A percentile compares a stretch with the other conserved stretches of the same genome.
These are phyloP conservation scores for Dysphania ambrosioides DNA, from an alignment of 148 eudicot genomes.

Conservation along the genomic window DNA sequence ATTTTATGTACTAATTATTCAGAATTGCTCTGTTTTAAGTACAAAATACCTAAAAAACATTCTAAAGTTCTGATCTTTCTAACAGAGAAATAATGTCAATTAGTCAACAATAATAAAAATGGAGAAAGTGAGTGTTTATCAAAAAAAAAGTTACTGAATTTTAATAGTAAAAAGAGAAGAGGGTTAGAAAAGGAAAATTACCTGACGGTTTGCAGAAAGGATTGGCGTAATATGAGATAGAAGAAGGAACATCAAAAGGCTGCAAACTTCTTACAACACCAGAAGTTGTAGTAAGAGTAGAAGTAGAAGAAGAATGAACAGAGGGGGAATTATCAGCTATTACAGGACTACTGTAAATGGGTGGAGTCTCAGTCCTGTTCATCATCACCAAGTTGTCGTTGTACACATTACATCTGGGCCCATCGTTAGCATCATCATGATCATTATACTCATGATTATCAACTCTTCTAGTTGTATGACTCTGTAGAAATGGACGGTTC, in stretches of 20 bases:
- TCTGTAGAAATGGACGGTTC: conserved; percentile 23
- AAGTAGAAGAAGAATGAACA: conserved; percentile 9
- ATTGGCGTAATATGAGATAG: conserved; percentile 16
- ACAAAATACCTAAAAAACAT: background rate
- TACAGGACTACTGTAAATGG: background rate
- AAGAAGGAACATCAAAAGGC: conserved; percentile 45
- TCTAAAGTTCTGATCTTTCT: conserved; percentile 10
- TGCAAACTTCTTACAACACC: conserved; percentile 27
- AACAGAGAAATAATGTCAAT: background rate
- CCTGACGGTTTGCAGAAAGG: conserved; percentile 49
- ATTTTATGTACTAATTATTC: background rate
- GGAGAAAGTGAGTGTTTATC: background rate
- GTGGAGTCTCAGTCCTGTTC: background rate
- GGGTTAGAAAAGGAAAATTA: conserved; percentile 7
- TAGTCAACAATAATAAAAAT: background rate
- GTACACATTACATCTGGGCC: conserved; percentile 32
- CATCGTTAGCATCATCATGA: conserved; percentile 24
- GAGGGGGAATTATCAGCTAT: background rate
- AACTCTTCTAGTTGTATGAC: background rate
- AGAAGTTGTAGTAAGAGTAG: conserved; percentile 12
- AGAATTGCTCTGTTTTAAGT: background rate
- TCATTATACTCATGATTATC: conserved; percentile 1
- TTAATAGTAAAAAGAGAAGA: background rate
- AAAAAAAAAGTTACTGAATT: background rate
- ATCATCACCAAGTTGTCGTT: background rate